Percentiles rank a stretch among this genome's conserved stretches.
phyloP scores from a whole-genome alignment of 768 basidiomycete species.

The Agaricus subrufescens region DNA sequence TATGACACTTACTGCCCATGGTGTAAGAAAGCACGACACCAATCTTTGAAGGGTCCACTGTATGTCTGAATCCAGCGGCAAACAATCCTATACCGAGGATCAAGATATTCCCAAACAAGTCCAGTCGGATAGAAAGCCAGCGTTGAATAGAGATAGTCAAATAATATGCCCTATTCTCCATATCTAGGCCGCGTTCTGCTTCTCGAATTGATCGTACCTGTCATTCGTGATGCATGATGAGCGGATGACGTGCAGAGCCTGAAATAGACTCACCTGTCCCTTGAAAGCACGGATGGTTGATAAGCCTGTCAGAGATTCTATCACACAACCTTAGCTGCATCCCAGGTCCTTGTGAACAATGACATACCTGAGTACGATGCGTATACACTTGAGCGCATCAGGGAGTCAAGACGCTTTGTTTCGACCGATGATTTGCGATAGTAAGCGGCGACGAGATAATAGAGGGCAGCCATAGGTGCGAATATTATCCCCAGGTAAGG shows the following conservation, averaged over 20 bases:
- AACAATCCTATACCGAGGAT: constrained; percentile 69
- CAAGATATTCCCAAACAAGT: constrained; percentile 62
- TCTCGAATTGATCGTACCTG: constrained; percentile 44
- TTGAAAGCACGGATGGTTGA: constrained; percentile 60
- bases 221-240: not conserved
- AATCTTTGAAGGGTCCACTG: constrained; percentile 36
- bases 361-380: constrained; percentile 49
- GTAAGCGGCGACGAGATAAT: constrained; percentile 48
- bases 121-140: constrained; percentile 61
- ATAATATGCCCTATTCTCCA: constrained; percentile 59
- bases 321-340: not conserved
- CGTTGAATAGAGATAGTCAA: constrained; percentile 63
- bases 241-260: not conserved
- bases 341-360: not conserved
- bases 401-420: constrained; percentile 59
- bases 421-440: constrained; percentile 62
- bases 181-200: constrained; percentile 50
- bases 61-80: constrained; percentile 53
- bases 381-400: constrained; percentile 56
- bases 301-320: constrained; percentile 61
- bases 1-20: constrained; percentile 33
- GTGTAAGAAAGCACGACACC: constrained; percentile 53
- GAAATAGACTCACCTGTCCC: constrained; percentile 34
- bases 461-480: constrained; percentile 45
- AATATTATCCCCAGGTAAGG: constrained; percentile 66